Evolutionary conservation across 352 stramenopile genomes (phyloP).

Genomic region (Phytophthora megakarya): DNA sequence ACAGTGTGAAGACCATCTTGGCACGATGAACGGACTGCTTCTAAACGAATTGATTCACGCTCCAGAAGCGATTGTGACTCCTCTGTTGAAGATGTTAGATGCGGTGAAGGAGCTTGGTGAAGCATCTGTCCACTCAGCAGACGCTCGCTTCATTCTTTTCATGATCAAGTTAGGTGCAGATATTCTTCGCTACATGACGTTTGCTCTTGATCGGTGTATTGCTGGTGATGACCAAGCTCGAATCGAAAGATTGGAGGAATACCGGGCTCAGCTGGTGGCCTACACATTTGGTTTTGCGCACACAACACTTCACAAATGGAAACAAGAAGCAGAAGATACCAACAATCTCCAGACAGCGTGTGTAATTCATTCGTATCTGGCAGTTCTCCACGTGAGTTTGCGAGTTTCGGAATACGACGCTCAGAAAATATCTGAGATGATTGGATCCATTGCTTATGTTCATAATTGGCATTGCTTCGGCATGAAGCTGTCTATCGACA

Average conservation of each 20-base stretch:
- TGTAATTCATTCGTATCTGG: constrained; percentile 87
- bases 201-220: constrained; percentile 59
- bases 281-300: constrained; percentile 78
- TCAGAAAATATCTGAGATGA: constrained; percentile 68
- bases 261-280: constrained; percentile 56
- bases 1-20: constrained; percentile 89
- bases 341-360: constrained; percentile 85
- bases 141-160: constrained; percentile 87
- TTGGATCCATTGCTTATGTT: constrained; percentile 87
- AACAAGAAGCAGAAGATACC: constrained; percentile 61
- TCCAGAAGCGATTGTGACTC: constrained; percentile 84
- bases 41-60: constrained; percentile 98
- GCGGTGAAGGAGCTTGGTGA: constrained; percentile 83
- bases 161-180: constrained; percentile 88
- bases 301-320: constrained; percentile 80
- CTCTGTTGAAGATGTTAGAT: constrained; percentile 83
- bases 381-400: constrained; percentile 73
- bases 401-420: constrained; percentile 68
- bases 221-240: constrained; percentile 39
- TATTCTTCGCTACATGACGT: constrained; percentile 79
- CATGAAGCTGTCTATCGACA: constrained; percentile 75
- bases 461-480: constrained; percentile 93
- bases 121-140: constrained; percentile 80
- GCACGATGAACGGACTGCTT: constrained; percentile 96
- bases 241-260: constrained; percentile 47